Conservation (phyloP, 2,329 filamentous ascomycete species). For the Nigrospora osmanthi region DNA sequence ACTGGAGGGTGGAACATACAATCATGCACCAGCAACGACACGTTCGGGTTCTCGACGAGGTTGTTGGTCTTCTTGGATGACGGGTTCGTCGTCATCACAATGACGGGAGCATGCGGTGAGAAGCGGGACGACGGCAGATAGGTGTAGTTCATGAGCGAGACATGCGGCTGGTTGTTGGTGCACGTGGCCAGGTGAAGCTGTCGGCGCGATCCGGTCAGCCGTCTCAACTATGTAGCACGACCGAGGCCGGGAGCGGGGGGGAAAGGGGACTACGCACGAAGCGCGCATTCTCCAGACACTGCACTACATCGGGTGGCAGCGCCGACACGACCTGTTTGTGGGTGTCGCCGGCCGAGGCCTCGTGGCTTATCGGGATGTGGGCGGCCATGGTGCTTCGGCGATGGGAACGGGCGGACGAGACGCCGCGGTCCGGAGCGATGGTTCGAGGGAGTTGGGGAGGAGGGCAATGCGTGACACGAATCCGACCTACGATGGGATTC, state of each 20-base stretch:
- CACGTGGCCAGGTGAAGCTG: slow-evolving; percentile 95
- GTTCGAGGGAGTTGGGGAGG: too few species aligned
- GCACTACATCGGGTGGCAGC: slow-evolving; percentile 77
- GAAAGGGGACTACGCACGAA: slow-evolving; percentile 56
- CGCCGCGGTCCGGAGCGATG: too few species aligned
- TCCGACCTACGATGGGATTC: too few species aligned
- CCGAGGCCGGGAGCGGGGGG: not conserved
- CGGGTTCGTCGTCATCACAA: slow-evolving; percentile 88
- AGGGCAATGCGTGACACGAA: too few species aligned
- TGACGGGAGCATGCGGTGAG: slow-evolving; percentile 70
- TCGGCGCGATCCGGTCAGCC: slow-evolving; percentile 3
- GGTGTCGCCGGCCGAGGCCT: slow-evolving; percentile 66
- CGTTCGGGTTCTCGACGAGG: slow-evolving; percentile 73
- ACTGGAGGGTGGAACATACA: slow-evolving; percentile 33
- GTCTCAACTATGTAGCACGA: slow-evolving; percentile 6
- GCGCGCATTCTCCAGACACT: slow-evolving; percentile 87
- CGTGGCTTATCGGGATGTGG: slow-evolving; percentile 60
- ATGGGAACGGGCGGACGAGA: too few species aligned
- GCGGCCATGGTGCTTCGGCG: too few species aligned
- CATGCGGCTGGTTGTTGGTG: slow-evolving; percentile 73
- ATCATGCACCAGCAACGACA: slow-evolving; percentile 94
- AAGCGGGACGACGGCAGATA: slow-evolving; percentile 60
- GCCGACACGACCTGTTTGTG: slow-evolving; percentile 61
- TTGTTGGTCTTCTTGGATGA: slow-evolving; percentile 76
- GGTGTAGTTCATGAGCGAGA: slow-evolving; percentile 98